phyloP scores from a whole-genome alignment of 2,329 filamentous ascomycete genomes.

The Colletotrichum tabaci region DNA sequence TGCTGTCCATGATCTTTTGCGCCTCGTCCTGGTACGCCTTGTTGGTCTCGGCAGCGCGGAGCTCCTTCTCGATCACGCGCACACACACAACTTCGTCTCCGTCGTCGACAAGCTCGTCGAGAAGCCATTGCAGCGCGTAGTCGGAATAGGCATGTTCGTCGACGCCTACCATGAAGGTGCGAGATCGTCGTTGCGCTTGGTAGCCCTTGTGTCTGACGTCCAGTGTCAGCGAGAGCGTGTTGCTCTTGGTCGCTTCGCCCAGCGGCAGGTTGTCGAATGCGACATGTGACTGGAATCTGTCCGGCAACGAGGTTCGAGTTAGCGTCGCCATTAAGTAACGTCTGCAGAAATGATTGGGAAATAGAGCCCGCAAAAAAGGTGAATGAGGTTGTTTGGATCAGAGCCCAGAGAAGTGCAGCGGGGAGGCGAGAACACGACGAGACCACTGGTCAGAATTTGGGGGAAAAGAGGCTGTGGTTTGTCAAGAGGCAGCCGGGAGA shows the following conservation, averaged over 20 bases:
- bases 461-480: constrained; percentile 17
- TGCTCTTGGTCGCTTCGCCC: constrained; percentile 72
- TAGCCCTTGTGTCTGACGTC: constrained; percentile 91
- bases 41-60: constrained; percentile 76
- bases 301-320: constrained; percentile 52
- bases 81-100: constrained; percentile 95
- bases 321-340: constrained; percentile 58
- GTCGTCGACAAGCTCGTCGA: constrained; percentile 93
- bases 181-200: constrained; percentile 82
- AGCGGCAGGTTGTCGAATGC: constrained; percentile 73
- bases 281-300: constrained; percentile 72
- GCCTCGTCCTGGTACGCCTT: constrained; percentile 80
- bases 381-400: no score
- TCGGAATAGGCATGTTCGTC: constrained; percentile 94
- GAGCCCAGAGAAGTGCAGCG: constrained; percentile 9
- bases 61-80: constrained; percentile 87
- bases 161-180: constrained; percentile 91
- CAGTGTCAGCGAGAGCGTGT: constrained; percentile 80
- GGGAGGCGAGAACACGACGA: constrained; percentile 15
- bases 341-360: background rate
- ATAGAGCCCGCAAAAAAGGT: background rate
- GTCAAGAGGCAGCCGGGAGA: constrained; percentile 26
- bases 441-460: constrained; percentile 33
- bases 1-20: constrained; percentile 78
- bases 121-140: constrained; percentile 91